A percentile compares a stretch with the other conserved stretches of the same genome.
Conservation (phyloP, 139 green algal species). For the Trebouxia sp. region DNA sequence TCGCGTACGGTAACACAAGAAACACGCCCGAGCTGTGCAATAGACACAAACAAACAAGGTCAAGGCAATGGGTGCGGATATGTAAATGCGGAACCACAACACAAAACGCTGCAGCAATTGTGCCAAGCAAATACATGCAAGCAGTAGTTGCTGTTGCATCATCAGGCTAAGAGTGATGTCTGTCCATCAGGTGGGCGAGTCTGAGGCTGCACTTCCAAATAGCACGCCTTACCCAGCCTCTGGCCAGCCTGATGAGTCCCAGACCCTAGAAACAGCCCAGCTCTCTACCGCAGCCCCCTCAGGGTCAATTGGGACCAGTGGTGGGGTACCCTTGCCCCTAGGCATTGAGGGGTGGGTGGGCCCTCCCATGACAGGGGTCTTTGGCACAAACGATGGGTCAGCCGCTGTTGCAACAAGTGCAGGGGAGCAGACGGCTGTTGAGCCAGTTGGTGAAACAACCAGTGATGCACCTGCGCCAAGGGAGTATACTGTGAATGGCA, state of each 20-base stretch:
- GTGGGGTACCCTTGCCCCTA: not conserved
- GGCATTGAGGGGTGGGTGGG: not conserved
- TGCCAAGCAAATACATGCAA: too few species aligned
- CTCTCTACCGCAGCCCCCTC: not conserved
- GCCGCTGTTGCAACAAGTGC: not conserved
- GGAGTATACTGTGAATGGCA: not conserved
- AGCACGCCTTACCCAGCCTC: not conserved
- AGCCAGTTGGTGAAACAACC: not conserved
- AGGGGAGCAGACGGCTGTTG: not conserved
- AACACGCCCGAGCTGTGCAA: too few species aligned
- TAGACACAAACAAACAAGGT: too few species aligned
- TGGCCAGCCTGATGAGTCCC: not conserved
- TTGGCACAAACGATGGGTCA: not conserved
- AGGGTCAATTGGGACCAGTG: not conserved
- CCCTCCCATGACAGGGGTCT: not conserved
- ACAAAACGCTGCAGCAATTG: too few species aligned
- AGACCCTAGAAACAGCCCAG: not conserved
- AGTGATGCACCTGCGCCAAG: not conserved
- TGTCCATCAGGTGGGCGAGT: slow-evolving; percentile 6
- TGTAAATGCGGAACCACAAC: too few species aligned
- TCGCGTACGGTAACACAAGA: too few species aligned
- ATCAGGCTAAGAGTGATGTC: too few species aligned
- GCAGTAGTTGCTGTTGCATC: too few species aligned
- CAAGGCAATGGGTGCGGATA: too few species aligned
- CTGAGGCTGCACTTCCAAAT: not conserved